Percentiles rank a stretch among this genome's conserved stretches.
Conservation (phyloP, 2,329 filamentous ascomycete species). For the Neonectria neomacrospora region DNA sequence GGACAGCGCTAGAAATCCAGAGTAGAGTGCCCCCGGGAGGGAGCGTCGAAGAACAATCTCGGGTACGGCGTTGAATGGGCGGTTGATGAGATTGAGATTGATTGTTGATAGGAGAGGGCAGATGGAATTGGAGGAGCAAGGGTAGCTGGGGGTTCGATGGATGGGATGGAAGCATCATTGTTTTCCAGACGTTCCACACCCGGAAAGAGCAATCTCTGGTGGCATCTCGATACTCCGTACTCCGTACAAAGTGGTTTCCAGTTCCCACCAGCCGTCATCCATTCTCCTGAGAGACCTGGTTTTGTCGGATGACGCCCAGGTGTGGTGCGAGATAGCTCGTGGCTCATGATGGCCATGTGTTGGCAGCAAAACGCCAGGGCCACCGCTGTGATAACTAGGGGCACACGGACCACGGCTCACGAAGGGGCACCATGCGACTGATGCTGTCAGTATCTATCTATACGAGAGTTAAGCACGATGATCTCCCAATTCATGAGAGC, state of each 20-base stretch:
- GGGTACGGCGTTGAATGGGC: slow-evolving; percentile 21
- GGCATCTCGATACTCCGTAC: slow-evolving; percentile 1
- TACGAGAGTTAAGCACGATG: background rate
- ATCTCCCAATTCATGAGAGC: background rate
- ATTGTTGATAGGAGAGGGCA: slow-evolving; percentile 5
- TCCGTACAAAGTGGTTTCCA: background rate
- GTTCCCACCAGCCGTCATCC: no score
- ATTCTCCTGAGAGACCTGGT: background rate
- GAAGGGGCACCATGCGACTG: background rate
- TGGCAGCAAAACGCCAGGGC: slow-evolving; percentile 22
- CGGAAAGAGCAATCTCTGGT: background rate
- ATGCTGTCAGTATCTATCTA: background rate
- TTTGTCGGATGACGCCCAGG: slow-evolving; percentile 14
- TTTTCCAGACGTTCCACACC: slow-evolving; percentile 3
- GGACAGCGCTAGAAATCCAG: slow-evolving; percentile 33
- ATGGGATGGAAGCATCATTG: background rate
- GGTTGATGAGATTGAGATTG: slow-evolving; percentile 16
- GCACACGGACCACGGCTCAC: slow-evolving; percentile 34
- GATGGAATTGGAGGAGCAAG: background rate
- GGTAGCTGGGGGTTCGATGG: background rate
- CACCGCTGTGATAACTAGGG: slow-evolving; percentile 15
- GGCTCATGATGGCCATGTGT: slow-evolving; percentile 25
- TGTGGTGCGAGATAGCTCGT: slow-evolving; percentile 14
- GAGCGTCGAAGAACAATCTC: slow-evolving; percentile 21
- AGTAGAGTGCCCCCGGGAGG: slow-evolving; percentile 16